Evolutionary conservation across 768 basidiomycete genomes (phyloP).

Genomic region (Asterophora lycoperdoides): DNA sequence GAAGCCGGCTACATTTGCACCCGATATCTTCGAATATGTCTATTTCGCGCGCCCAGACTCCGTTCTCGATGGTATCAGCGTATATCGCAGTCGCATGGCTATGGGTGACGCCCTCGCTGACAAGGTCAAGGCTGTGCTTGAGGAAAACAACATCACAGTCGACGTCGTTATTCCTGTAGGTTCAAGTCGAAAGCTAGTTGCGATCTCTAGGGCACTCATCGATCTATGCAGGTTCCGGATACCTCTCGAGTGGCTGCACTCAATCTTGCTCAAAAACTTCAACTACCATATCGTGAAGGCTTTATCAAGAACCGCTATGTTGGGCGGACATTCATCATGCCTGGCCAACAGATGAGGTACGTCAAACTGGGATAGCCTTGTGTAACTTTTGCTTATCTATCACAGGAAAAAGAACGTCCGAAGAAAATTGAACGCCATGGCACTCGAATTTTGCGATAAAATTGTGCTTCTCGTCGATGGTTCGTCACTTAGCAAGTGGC

Average conservation of each 20-base stretch:
- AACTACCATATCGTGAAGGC: slow-evolving; percentile 93
- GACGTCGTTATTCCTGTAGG: slow-evolving; percentile 95
- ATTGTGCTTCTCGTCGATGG: slow-evolving; percentile 96
- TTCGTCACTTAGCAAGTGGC: slow-evolving; percentile 32
- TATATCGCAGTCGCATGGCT: slow-evolving; percentile 97
- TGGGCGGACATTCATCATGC: slow-evolving; percentile 99
- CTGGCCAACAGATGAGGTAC: slow-evolving; percentile 92
- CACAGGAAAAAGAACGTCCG: slow-evolving; percentile 88
- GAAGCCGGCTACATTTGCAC: slow-evolving; percentile 73
- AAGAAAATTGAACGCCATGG: slow-evolving; percentile 97
- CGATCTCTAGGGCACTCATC: not conserved
- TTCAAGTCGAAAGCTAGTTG: not conserved
- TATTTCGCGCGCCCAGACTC: slow-evolving; percentile 99
- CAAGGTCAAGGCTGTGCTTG: slow-evolving; percentile 74
- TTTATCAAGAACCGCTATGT: slow-evolving; percentile 99
- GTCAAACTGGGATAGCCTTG: not conserved
- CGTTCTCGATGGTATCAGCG: slow-evolving; percentile 94
- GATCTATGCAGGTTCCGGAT: slow-evolving; percentile 71
- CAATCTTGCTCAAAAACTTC: slow-evolving; percentile 87
- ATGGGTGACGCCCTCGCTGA: slow-evolving; percentile 96
- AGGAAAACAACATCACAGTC: slow-evolving; percentile 61
- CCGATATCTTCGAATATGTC: slow-evolving; percentile 98
- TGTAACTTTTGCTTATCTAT: slow-evolving; percentile 1
- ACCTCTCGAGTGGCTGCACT: slow-evolving; percentile 95
- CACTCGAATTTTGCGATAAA: slow-evolving; percentile 89